phyloP scores from a whole-genome alignment of 1,139 yeast species.

The Arxiozyma heterogenica region DNA sequence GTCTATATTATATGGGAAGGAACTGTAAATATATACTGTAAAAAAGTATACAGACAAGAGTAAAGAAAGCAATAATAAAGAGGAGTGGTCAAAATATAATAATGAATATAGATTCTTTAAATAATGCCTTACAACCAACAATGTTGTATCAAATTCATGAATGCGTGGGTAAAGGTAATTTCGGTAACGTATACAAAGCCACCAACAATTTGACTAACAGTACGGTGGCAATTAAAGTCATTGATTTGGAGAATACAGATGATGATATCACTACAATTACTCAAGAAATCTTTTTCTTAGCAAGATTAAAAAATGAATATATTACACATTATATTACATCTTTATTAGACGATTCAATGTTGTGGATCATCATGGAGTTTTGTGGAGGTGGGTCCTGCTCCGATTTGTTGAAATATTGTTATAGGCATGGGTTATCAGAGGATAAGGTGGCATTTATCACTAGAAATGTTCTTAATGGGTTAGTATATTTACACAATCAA shows the following conservation, averaged over 20 bases:
- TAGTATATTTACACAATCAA: conserved; percentile 62
- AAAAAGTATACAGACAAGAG: neutral
- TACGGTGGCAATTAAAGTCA: conserved; percentile 66
- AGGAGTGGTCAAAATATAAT: conserved; percentile 3
- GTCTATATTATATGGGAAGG: neutral
- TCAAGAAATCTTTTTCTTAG: conserved; percentile 67
- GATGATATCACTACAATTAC: conserved; percentile 63
- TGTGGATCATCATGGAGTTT: conserved; percentile 89
- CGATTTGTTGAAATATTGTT: conserved; percentile 47
- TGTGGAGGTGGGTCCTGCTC: conserved; percentile 91
- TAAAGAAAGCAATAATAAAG: neutral
- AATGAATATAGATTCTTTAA: conserved; percentile 1
- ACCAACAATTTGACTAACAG: conserved; percentile 15
- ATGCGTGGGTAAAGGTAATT: conserved; percentile 75
- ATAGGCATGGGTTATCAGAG: conserved; percentile 46
- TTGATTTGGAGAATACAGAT: conserved; percentile 62
- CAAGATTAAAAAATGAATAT: conserved; percentile 52
- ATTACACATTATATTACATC: conserved; percentile 62
- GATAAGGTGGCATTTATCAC: conserved; percentile 50
- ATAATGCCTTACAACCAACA: conserved; percentile 21
- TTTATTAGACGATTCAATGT: conserved; percentile 48
- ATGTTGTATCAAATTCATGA: conserved; percentile 38
- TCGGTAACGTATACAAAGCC: conserved; percentile 79
- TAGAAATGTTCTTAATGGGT: conserved; percentile 52
- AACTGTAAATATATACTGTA: neutral